Percentiles rank a stretch among this genome's conserved stretches.
Evolutionary conservation across 2,329 filamentous ascomycete genomes (phyloP).

Genomic region (Pezicula radicicola): DNA sequence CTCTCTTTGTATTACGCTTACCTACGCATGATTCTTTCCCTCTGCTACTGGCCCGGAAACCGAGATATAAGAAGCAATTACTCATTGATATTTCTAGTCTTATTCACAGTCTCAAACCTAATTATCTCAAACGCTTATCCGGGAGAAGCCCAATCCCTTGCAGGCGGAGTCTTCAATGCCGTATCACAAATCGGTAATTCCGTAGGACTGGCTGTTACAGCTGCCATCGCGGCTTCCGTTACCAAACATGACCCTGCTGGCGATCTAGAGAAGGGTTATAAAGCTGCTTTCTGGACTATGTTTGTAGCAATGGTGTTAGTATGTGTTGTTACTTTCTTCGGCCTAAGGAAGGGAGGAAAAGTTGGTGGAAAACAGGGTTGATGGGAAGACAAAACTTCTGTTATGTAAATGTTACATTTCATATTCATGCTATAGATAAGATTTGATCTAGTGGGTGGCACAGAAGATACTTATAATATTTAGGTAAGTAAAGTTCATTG

Average conservation of each 20-base stretch:
- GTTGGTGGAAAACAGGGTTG: constrained; percentile 26
- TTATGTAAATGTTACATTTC: too few relatives aligned
- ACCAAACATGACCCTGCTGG: constrained; percentile 27
- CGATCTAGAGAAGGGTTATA: constrained; percentile 37
- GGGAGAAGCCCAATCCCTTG: constrained; percentile 52
- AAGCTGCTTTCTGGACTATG: constrained; percentile 38
- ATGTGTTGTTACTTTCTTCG: constrained; percentile 29
- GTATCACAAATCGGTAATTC: constrained; percentile 52
- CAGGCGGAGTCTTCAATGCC: constrained; percentile 60
- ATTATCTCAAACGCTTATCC: constrained; percentile 50
- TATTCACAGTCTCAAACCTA: constrained; percentile 54
- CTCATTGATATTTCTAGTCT: constrained; percentile 18
- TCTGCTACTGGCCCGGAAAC: too few relatives aligned
- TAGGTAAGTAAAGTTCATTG: too few relatives aligned
- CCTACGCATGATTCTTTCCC: too few relatives aligned
- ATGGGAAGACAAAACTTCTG: too few relatives aligned
- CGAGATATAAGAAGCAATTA: too few relatives aligned
- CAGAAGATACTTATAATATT: too few relatives aligned
- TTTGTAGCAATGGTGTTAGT: constrained; percentile 32
- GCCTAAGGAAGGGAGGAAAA: constrained; percentile 36
- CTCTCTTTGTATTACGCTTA: neutral
- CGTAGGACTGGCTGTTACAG: constrained; percentile 47
- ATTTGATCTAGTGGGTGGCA: too few relatives aligned
- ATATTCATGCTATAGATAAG: too few relatives aligned
- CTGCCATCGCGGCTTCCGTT: constrained; percentile 38